Base-by-base conservation (phyloP, 208 protist genomes). In the Acanthamoeba healyi region DNA sequence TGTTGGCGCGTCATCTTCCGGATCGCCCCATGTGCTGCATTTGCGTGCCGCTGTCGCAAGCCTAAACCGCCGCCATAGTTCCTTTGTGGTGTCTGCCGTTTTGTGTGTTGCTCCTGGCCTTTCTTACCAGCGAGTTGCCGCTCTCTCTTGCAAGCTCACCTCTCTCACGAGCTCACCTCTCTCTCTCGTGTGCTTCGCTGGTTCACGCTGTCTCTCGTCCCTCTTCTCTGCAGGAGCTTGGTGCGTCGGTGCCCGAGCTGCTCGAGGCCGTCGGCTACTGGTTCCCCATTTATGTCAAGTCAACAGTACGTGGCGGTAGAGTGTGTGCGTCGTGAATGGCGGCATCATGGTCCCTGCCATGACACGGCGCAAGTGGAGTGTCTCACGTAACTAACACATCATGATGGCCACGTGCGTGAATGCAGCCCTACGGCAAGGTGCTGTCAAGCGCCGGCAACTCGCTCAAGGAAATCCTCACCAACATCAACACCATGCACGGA, bases 401-500 rank as follows among this genome's bases (percentile, higher is more conserved):
- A 10, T 89, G 2, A 65, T 65, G 29, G 26, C 54, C 7, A 6
- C 24, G 6, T 32, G 4, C 9, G 19, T n/a, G 26, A 6, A 22
- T 34, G n/a, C 89, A 93, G 89, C 4, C 40, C 56, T 93, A 93
- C 24, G 67, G 89, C 14, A 93, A 93, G 29, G 65, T 93, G 34
- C 67, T 93, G 44, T 58, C 58, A 32, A 74, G 17, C 24, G 65
- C 70, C 22, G 89, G 89, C 61, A 93, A 93, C 22, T 67, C 89
- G 22, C 51, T 93, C n/a, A 26, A 38, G n/a, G 89, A 93, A 40
- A 81, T 93, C 26, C 40, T 93, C 40, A 93, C 29, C 63, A 93
- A 93, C 42, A 93, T 93, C 70, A 93, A 93, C 70, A 74, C 65
- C 89, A 93, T 93, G 89, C 89, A 93, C 46, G 89, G 89, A 24